phyloP scores from a whole-genome alignment of 768 basidiomycete genomes.

The Xerocomus brunneocitrinus region DNA sequence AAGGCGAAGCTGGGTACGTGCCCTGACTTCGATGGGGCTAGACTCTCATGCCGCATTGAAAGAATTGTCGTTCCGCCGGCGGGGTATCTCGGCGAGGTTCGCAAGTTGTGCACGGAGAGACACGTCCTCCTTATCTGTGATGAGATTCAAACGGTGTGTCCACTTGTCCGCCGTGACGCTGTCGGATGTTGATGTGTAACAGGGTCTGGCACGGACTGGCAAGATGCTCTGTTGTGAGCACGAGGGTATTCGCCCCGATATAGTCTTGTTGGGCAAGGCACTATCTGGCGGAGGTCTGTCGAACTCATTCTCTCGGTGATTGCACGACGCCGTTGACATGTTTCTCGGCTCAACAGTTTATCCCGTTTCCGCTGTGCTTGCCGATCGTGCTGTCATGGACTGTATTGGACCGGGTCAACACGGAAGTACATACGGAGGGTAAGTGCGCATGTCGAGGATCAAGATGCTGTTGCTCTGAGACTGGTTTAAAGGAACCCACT shows the following conservation, averaged over 20 bases:
- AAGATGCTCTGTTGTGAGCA: slow-evolving; percentile 91
- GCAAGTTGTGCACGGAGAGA: slow-evolving; percentile 84
- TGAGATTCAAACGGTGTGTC: slow-evolving; percentile 88
- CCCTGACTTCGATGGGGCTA: neutral
- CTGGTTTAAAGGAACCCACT: slow-evolving; percentile 69
- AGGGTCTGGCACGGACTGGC: slow-evolving; percentile 91
- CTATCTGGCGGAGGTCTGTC: slow-evolving; percentile 86
- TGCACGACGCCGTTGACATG: slow-evolving; percentile 3
- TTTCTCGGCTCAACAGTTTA: slow-evolving; percentile 55
- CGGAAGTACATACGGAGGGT: slow-evolving; percentile 95
- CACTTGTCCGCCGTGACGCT: neutral
- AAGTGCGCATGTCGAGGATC: slow-evolving; percentile 9
- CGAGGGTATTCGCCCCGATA: slow-evolving; percentile 84
- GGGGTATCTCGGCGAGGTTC: slow-evolving; percentile 77
- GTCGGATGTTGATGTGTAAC: slow-evolving; percentile 1
- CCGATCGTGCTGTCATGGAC: slow-evolving; percentile 89
- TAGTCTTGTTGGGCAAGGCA: slow-evolving; percentile 92
- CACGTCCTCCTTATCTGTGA: slow-evolving; percentile 97
- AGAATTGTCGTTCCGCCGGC: slow-evolving; percentile 90
- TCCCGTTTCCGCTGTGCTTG: slow-evolving; percentile 93
- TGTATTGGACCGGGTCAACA: slow-evolving; percentile 95
- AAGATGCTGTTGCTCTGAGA: neutral
- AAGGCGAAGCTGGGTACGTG: slow-evolving; percentile 94
- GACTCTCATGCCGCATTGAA: neutral
- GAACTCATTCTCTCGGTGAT: neutral